Evolutionary conservation across 768 basidiomycete species (phyloP).

Genomic region (Flagelloscypha sp.): DNA sequence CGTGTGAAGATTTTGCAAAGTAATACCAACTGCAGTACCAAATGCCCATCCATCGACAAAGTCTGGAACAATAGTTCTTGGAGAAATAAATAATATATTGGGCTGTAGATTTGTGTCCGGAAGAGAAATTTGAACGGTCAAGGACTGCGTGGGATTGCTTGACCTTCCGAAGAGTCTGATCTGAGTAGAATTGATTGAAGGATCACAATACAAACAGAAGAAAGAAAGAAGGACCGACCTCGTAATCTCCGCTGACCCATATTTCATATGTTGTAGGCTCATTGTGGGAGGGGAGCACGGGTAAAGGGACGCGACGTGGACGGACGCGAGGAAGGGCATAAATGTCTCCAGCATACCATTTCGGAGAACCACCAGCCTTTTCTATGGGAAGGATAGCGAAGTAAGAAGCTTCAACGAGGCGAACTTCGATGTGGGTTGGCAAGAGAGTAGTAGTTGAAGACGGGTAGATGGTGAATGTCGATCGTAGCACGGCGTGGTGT

Average conservation of each 20-base stretch:
- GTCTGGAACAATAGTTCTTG: constrained; percentile 52
- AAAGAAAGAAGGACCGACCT: constrained; percentile 33
- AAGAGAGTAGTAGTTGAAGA: constrained; percentile 3
- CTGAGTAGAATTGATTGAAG: constrained; percentile 24
- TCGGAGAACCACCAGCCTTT: constrained; percentile 18
- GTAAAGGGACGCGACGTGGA: constrained; percentile 42
- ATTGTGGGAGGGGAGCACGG: constrained; percentile 31
- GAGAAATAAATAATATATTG: no score
- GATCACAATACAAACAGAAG: constrained; percentile 2
- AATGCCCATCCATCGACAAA: constrained; percentile 72
- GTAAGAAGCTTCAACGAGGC: constrained; percentile 67
- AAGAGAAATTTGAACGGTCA: no score
- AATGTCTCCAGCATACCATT: constrained; percentile 86
- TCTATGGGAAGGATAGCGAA: constrained; percentile 54
- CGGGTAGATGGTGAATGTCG: constrained; percentile 52
- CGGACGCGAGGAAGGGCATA: constrained; percentile 55
- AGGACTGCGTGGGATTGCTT: no score
- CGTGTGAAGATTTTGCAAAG: constrained; percentile 43
- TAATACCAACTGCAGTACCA: constrained; percentile 62
- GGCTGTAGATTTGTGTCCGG: no score
- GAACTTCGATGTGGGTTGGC: constrained; percentile 44
- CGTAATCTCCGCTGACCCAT: constrained; percentile 76
- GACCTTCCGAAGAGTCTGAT: constrained; percentile 81
- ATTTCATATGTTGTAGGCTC: constrained; percentile 52
- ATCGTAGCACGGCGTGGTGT: constrained; percentile 64